phyloP scores from a whole-genome alignment of 202 grass and related monocot genomes.

The Eragrostis tef region DNA sequence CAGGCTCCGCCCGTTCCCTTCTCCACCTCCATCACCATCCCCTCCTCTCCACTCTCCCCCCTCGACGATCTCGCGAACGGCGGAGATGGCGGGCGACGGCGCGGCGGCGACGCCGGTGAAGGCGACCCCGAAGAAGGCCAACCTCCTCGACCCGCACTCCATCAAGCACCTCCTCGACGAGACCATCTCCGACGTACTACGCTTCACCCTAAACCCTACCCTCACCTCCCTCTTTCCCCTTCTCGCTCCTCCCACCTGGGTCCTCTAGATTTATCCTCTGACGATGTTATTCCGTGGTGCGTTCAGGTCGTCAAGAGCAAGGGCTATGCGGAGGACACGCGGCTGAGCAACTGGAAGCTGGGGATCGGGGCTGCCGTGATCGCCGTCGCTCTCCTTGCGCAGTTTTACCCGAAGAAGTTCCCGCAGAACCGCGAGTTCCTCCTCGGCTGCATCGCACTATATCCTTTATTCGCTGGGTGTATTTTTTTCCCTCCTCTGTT shows the following conservation, averaged over 20 bases:
- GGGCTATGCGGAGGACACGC: slow-evolving; percentile 85
- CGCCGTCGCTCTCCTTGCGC: slow-evolving; percentile 80
- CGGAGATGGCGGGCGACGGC: slow-evolving; percentile 70
- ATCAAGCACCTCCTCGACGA: slow-evolving; percentile 98
- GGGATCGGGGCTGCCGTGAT: slow-evolving; percentile 78
- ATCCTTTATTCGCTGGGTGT: slow-evolving; percentile 65
- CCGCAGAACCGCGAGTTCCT: slow-evolving; percentile 92
- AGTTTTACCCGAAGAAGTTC: slow-evolving; percentile 99
- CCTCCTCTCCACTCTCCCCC: neutral
- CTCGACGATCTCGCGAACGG: slow-evolving; percentile 38
- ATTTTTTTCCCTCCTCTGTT: neutral
- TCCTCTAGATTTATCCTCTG: slow-evolving; percentile 29
- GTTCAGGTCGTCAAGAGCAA: slow-evolving; percentile 76
- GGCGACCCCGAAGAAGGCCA: slow-evolving; percentile 75
- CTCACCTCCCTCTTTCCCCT: neutral
- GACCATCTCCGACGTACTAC: slow-evolving; percentile 73
- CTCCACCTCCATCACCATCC: neutral
- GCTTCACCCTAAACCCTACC: slow-evolving; percentile 41
- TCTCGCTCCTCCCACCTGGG: neutral
- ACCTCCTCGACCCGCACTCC: slow-evolving; percentile 90
- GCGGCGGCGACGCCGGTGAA: slow-evolving; percentile 47
- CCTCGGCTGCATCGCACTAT: slow-evolving; percentile 88
- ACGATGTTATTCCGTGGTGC: neutral
- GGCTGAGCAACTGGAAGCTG: slow-evolving; percentile 84
- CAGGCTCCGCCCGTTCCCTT: neutral